phyloP scores from a whole-genome alignment of 768 basidiomycete genomes.

The Erythrobasidium yunnanense region DNA sequence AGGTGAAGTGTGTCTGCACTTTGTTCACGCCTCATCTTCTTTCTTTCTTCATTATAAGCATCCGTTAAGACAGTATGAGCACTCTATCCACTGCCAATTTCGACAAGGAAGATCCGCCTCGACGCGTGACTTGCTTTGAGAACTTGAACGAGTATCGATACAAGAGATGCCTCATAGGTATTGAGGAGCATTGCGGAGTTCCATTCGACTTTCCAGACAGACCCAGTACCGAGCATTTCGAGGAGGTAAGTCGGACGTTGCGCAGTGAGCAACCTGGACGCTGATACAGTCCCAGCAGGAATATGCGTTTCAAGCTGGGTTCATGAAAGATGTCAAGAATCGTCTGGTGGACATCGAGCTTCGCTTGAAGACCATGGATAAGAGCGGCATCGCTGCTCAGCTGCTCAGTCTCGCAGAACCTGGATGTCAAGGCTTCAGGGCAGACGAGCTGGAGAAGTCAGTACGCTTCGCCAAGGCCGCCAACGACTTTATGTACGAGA shows the following conservation, averaged over 20 bases:
- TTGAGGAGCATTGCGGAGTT: neutral
- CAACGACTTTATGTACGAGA: neutral
- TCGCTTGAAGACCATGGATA: neutral
- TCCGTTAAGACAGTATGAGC: no score
- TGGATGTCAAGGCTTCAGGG: neutral
- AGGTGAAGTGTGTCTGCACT: no score
- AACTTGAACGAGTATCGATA: neutral
- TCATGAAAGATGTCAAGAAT: neutral
- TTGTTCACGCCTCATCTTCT: no score
- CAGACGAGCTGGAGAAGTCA: neutral
- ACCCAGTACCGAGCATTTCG: neutral
- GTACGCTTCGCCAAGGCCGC: neutral
- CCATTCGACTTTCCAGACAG: neutral
- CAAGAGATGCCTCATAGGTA: neutral
- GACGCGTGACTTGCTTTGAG: neutral
- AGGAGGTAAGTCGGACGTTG: neutral
- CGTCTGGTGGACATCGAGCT: neutral
- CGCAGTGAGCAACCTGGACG: neutral
- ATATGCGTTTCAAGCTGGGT: neutral
- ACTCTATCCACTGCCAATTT: no score
- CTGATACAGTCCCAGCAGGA: neutral
- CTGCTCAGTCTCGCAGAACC: neutral
- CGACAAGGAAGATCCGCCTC: constrained; percentile 1
- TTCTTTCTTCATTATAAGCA: no score
- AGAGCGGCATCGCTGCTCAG: neutral